Base-by-base conservation (phyloP, 2,329 filamentous ascomycete species). In the Cladosporium sp. region DNA sequence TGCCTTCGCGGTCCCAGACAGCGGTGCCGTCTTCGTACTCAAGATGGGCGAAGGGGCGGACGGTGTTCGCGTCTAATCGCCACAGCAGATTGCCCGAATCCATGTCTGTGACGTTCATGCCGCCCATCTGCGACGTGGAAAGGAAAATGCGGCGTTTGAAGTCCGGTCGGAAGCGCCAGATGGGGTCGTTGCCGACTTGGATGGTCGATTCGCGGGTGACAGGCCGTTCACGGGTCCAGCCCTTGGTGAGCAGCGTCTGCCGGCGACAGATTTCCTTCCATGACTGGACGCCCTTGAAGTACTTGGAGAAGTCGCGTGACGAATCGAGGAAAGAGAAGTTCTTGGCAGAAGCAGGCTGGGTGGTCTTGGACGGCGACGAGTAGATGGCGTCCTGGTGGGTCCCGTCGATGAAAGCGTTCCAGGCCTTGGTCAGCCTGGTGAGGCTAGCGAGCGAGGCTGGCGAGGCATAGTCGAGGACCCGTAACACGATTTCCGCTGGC, bases 21-120 rank as follows among this genome's bases (percentile, higher is more conserved):
- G 69, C 72, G 45, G 68, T 72, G 9, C 73, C 74, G 59, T 74
- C 69, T 52, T 75, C 67, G 50, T 77, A 77, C 49, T 77, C 74
- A 9, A 77, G 59, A 60, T 76, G 74, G 1, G 74, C 74, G 52
- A 70, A 74, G 4, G 69, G 67, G 10, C 72, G 66, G 32, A 75
- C 73, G 52, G 46, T 45, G 10, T 54, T 51, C 19, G 14, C 40
- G 7, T 55, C 45, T 19, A 66, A 46, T 9, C 63, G 60, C 71
- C 72, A 76, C 5, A 77, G 59, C 13, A 69, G 59, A 3, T 56
- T 54, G 9, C 72, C 73, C 13, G 67, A 66, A 43, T 76, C 73
- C 70, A 77, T 75, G 56, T 74, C 72, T 4, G 70, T 74, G 38
- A 76, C 73, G 48, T 70, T 68, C 35, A 77, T 52, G 1, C 73